Evolutionary conservation across 495 filamentous ascomycete genomes (phyloP), one percentile per base, ranked within the genome.

Genomic region (Oidiodendron maius): DNA sequence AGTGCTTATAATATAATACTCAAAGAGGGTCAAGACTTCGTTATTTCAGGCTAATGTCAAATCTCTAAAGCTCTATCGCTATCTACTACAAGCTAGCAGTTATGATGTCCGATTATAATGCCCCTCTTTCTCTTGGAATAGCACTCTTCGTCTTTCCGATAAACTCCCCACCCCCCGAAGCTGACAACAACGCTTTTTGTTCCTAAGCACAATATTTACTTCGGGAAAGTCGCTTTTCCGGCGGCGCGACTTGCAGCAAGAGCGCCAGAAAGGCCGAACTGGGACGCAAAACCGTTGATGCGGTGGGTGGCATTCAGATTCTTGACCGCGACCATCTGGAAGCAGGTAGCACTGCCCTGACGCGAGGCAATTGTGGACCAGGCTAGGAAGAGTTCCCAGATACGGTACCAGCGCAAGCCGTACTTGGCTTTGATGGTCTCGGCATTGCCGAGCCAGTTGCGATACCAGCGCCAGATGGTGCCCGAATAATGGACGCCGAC

Each of bases 351-450:
- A 58, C 74, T 76, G 50, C 91, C 91, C 67, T 97, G 91, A 58
- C 91, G 83, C 18, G 90, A 89, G 62, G 83, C 81, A 67, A 97
- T 97, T 58, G 88, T 94, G 2, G 88, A 87, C 58, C 79, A 84
- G 44, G 93, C 88, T 51, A 97, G 81, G 81, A 97, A 97, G 74
- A 81, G 95, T 63, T 97, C 91, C 91, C 91, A 97, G 64, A 96
- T 93, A 87, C 90, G 82, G 28, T 32, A 32, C 28, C 28, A 32
- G 28, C 28, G 28, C 28, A n/a, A 32, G n/a, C 28, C 28, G n/a
- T 32, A 32, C 28, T 32, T 32, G 28, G 28, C 28, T n/a, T 32
- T 32, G 28, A 32, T 32, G 28, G 28, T 32, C 28, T 32, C 28
- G 28, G 28, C 28, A 32, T 32, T 32, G 28, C 28, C 28, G 28